Evolutionary conservation across 2,329 filamentous ascomycete genomes (phyloP), one percentile per base, ranked within the genome.

Genomic region (Aspergillus versicolor): DNA sequence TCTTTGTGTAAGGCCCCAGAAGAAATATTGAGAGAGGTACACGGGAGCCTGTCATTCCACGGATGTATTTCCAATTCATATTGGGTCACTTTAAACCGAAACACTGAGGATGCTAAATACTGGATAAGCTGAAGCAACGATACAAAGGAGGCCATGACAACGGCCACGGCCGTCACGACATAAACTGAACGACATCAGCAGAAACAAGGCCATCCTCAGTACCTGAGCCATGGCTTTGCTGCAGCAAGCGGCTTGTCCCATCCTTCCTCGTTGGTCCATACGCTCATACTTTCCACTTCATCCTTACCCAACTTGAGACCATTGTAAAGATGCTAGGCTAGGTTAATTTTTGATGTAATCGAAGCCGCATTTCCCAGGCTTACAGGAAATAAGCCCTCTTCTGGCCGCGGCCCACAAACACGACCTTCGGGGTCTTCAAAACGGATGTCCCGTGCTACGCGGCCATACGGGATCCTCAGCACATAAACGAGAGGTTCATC

Each of bases 321-420:
- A 46, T 75, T 75, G 46, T 75, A 75, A 13, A 75, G 62, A 59
- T 75, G 73, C 73, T 75, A 41, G 27, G 22, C 8, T 22, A 15
- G 9, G 43, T 60, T 43, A 56, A 42, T 24, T 47, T 17, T 13
- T 24, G 7, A 34, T 4, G 3, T 1, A 17, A 4, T 24, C 5
- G 24, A 5, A 7, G 27, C 8, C 32, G 48, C 27, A 17, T 40
- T 6, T 52, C n/a, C 12, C 2, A 22, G n/a, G 63, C 72, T 63
- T 61, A 75, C 73, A 21, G 74, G 74, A 59, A 76, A 76, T 57
- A 76, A 64, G 9, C 74, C 74, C 58, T 75, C 73, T 15, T 65
- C 66, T 11, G 70, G 70, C 47, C 74, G 65, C 42, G 72, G 68
- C 8, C 71, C 71, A 54, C 70, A 72, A 21, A 73, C 70, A 41